These are phyloP conservation scores for Chlamydomonas urium DNA, from an alignment of 139 green algal genomes.

Conservation along the genomic window DNA sequence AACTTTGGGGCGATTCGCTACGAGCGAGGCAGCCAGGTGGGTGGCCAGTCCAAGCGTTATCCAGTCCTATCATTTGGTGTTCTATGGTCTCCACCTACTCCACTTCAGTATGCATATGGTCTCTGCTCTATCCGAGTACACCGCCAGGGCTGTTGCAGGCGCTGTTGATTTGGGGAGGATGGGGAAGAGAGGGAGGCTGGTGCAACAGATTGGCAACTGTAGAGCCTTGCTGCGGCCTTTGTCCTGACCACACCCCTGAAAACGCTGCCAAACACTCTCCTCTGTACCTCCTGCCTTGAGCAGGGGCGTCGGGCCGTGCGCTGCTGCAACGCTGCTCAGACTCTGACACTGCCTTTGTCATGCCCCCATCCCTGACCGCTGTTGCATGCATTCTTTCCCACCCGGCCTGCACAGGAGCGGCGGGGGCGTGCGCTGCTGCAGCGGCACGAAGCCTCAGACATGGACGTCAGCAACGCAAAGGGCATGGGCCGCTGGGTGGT, in stretches of 20 bases:
- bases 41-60: not conserved
- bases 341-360: no score
- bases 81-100: no score
- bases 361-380: no score
- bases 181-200: not conserved
- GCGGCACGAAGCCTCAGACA: constrained; percentile 62
- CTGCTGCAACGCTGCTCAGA: not conserved
- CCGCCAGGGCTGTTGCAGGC: constrained; percentile 27
- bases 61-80: not conserved
- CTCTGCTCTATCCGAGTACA: constrained; percentile 32
- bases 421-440: constrained; percentile 62
- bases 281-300: not conserved
- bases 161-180: not conserved
- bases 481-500: no score
- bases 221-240: not conserved
- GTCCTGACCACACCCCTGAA: not conserved
- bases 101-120: no score
- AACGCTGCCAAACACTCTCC: not conserved
- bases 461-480: constrained; percentile 68
- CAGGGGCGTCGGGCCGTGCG: not conserved
- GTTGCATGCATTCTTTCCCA: not conserved
- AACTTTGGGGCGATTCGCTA: constrained; percentile 61
- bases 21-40: constrained; percentile 23
- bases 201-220: not conserved
- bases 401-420: constrained; percentile 10